phyloP scores from a whole-genome alignment of 2,329 filamentous ascomycete species.

The Hymenoscyphus scutula region DNA sequence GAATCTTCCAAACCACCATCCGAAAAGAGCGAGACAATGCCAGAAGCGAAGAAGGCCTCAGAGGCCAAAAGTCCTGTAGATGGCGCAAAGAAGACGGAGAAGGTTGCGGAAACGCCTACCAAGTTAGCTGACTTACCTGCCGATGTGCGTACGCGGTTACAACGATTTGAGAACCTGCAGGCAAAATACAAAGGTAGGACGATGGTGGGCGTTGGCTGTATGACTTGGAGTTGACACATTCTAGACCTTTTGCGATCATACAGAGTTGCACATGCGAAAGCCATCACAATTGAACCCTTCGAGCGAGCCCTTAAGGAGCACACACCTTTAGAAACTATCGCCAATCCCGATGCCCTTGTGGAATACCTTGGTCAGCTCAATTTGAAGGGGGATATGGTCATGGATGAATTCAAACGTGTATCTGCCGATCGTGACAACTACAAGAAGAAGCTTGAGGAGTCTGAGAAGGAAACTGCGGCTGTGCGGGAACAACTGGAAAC shows the following conservation, averaged over 20 bases:
- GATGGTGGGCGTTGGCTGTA: slow-evolving; percentile 2
- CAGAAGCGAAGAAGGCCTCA: slow-evolving; percentile 27
- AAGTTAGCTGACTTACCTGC: slow-evolving; percentile 51
- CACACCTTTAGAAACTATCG: slow-evolving; percentile 85
- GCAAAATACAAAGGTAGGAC: slow-evolving; percentile 74
- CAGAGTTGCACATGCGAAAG: slow-evolving; percentile 82
- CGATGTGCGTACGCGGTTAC: slow-evolving; percentile 72
- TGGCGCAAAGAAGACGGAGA: slow-evolving; percentile 28
- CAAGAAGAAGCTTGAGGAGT: slow-evolving; percentile 72
- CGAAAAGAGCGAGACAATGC: slow-evolving; percentile 26
- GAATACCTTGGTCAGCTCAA: slow-evolving; percentile 90
- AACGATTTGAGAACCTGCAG: slow-evolving; percentile 88
- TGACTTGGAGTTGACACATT: slow-evolving; percentile 20
- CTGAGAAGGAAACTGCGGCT: slow-evolving; percentile 60
- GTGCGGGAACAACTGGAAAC: slow-evolving; percentile 63
- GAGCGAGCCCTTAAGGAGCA: slow-evolving; percentile 88
- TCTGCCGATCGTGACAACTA: slow-evolving; percentile 76
- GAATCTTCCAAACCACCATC: slow-evolving; percentile 50
- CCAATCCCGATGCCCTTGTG: slow-evolving; percentile 76
- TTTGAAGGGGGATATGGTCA: slow-evolving; percentile 84
- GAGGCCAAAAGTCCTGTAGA: slow-evolving; percentile 34
- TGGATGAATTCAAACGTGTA: slow-evolving; percentile 88
- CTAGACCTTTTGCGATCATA: slow-evolving; percentile 87
- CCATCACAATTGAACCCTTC: slow-evolving; percentile 86
- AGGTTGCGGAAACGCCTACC: slow-evolving; percentile 21